These are phyloP conservation scores for Ballota nigra DNA, from an alignment of 257 asterid genomes.

Conservation along the genomic window DNA sequence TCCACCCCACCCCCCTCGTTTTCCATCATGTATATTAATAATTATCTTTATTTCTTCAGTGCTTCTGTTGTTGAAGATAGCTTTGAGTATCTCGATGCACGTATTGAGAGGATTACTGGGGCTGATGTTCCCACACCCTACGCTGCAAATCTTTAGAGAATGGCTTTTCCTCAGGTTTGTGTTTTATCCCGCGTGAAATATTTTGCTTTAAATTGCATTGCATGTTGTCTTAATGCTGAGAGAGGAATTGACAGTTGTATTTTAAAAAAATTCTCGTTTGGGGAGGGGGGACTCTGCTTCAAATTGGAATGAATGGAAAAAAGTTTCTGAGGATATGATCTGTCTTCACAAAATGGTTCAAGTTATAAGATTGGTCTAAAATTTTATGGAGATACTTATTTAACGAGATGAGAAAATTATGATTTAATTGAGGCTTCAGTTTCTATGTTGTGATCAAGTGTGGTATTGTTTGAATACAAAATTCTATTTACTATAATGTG, in stretches of 20 bases:
- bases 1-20: neutral
- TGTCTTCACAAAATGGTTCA: neutral
- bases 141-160: slow-evolving; percentile 86
- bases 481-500: neutral
- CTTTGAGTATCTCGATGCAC: slow-evolving; percentile 81
- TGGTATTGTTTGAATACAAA: neutral
- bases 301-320: neutral
- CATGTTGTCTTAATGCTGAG: neutral
- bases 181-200: neutral
- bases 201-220: neutral
- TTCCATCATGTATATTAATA: neutral
- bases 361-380: neutral
- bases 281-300: neutral
- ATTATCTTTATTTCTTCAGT: slow-evolving; percentile 38
- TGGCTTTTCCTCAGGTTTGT: slow-evolving; percentile 86
- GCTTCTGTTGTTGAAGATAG: slow-evolving; percentile 75
- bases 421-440: neutral
- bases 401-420: neutral
- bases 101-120: slow-evolving; percentile 84
- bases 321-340: neutral
- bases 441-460: neutral
- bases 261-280: neutral
- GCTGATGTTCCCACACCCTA: slow-evolving; percentile 93
- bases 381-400: neutral
- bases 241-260: neutral